Base-by-base conservation (phyloP, 192 early-diverging fungal species). In the Umbelopsis ramanniana region DNA sequence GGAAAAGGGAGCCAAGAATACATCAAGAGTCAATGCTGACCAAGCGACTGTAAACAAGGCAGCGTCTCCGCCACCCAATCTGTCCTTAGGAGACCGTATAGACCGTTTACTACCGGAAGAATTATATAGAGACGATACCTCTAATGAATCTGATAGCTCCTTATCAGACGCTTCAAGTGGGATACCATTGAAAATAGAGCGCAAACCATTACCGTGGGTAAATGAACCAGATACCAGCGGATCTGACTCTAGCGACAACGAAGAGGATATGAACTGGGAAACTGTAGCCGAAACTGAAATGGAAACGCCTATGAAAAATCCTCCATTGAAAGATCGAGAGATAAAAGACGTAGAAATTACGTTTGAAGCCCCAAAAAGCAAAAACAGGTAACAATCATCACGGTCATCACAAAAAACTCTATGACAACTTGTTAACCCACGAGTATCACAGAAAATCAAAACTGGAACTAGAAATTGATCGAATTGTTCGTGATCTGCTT, bases 401-500 rank as follows among this genome's bases (percentile, higher is more conserved):
- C 11, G 29, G 29, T 29, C 29, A 29, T 29, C 29, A 29, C 40
- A 11, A 43, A 40, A 43, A 4, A 43, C 8, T 12, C 40, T 11
- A 43, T 43, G 40, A 11, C 11, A 43, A 43, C 11, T 12, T 43
- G 11, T 12, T 43, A 43, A 43, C 11, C 0, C 11, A 12, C 40
- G 11, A 43, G 40, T 6, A 43, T 40, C 21, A 33, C 50, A 60
- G 50, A 68, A 86, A 81, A 72, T 69, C 76, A 14, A 48, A 69
- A 37, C 81, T 84, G 14, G 77, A 90, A 11, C 76, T 80, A 21
- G 86, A 87, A 57, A 72, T 81, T 53, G 81, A 88, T 45, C 81
- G 90, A 23, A 72, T 73, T 24, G 66, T 83, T 15, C 86, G 90
- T 22, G 74, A 82, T 6, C 73, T 84, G 72, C 75, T 85, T 6